Percentiles rank a stretch among this genome's conserved stretches.
phyloP scores from a whole-genome alignment of 108 stramenopile genomes.

The Cyclotella sp. region DNA sequence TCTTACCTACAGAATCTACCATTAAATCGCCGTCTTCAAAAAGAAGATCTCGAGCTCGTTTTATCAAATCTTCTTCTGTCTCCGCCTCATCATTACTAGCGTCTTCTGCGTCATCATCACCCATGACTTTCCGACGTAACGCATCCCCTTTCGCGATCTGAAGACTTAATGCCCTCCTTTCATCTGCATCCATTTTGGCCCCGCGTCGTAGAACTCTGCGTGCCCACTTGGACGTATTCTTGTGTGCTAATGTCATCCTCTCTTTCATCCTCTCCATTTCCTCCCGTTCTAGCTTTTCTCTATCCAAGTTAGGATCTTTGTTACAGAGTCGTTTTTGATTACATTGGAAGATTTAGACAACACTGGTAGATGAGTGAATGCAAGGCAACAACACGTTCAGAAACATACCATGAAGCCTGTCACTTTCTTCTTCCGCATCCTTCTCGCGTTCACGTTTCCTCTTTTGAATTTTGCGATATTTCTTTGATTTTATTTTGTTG shows the following conservation, averaged over 20 bases:
- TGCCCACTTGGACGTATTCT: constrained; percentile 99
- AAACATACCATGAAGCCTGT: constrained; percentile 33
- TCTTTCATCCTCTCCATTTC: constrained; percentile 95
- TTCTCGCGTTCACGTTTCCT: constrained; percentile 80
- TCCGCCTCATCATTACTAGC: constrained; percentile 54
- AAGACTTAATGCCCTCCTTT: constrained; percentile 83
- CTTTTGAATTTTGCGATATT: constrained; percentile 95
- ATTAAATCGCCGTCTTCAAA: constrained; percentile 64
- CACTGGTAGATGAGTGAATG: background rate
- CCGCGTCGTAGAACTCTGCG: constrained; percentile 86
- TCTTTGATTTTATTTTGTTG: constrained; percentile 99
- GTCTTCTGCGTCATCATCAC: constrained; percentile 44
- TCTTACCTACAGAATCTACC: constrained; percentile 45
- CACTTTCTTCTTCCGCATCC: constrained; percentile 79
- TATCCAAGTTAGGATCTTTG: constrained; percentile 68
- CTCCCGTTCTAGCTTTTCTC: constrained; percentile 88
- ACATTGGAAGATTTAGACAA: background rate
- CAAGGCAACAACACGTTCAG: background rate
- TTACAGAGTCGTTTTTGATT: constrained; percentile 6
- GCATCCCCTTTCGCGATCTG: constrained; percentile 90
- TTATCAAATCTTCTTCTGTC: constrained; percentile 71
- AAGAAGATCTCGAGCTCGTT: constrained; percentile 68
- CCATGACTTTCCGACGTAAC: constrained; percentile 82
- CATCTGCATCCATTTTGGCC: constrained; percentile 84
- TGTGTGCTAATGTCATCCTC: constrained; percentile 95